Base-by-base conservation (phyloP, 257 asterid species). In the Plectranthus barbatus region DNA sequence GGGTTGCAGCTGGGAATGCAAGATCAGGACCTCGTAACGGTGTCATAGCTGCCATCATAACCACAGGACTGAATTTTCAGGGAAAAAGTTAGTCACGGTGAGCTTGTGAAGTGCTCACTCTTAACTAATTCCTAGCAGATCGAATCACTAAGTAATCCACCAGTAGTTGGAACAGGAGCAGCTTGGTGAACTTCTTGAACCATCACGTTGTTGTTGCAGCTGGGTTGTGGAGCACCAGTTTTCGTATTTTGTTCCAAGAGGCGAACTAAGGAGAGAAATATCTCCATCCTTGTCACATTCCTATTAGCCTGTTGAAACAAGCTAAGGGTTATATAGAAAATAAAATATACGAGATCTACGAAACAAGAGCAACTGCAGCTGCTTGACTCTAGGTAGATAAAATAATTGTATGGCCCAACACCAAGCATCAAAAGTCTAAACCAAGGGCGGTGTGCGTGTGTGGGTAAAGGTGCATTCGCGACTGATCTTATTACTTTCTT, bases 241-340 rank as follows among this genome's bases (percentile, higher is more conserved):
- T 81, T 83, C 23, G 79, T 44, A 15, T 75, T 87, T 80, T 83
- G 93, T 72, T 85, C 95, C 81, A 90, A 66, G 69, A 87, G 84
- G 45, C 83, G 90, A 67, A 90, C 93, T 5, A 90, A 82, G 3
- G 97, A 85, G 58, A 90, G 67, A 50, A 90, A 90, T 46, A 90
- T 83, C 69, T 90, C 95, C 90, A 86, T 86, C 73, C 97, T 84
- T 1, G 95, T 90, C 9, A 86, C 88, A n/a, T 87, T 94, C 68
- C 92, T 80, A 72, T 83, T 83, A 6, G 97, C 95, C 97, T 90
- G 95, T 69, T 61, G 6, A 6, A 62, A 23, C 20, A 20, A 4
- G 12, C 52, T 9, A 29, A 21, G 5, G 5, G 7, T 21, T 65
- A 36, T 39, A 15, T 7, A 54, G 64, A 13, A 34, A 20, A 31